phyloP scores from a whole-genome alignment of 116 monocot species.

The Posidonia oceanica region DNA sequence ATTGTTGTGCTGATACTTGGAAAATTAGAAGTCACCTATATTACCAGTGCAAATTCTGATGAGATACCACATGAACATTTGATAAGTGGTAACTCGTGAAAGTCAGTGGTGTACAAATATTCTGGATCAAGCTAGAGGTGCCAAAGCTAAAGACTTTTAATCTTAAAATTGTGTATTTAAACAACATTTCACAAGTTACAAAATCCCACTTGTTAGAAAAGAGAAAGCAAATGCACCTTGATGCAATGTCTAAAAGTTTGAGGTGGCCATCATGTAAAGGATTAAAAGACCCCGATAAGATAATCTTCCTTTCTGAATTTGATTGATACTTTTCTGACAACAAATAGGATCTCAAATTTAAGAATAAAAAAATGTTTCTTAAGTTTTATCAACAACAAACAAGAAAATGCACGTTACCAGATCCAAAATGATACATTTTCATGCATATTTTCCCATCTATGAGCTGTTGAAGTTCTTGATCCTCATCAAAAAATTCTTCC shows the following conservation, averaged over 20 bases:
- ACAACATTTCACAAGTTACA: too few relatives aligned
- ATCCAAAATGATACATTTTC: slow-evolving; percentile 70
- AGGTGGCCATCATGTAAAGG: slow-evolving; percentile 92
- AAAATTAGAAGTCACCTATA: too few relatives aligned
- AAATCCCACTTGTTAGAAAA: background rate
- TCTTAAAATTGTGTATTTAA: too few relatives aligned
- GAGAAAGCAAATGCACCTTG: slow-evolving; percentile 29
- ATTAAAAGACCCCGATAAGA: slow-evolving; percentile 93
- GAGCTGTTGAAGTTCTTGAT: slow-evolving; percentile 85
- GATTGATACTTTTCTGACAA: slow-evolving; percentile 29
- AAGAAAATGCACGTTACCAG: slow-evolving; percentile 25
- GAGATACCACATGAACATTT: too few relatives aligned
- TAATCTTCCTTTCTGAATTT: slow-evolving; percentile 63
- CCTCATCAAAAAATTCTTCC: slow-evolving; percentile 54
- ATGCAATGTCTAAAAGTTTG: slow-evolving; percentile 74
- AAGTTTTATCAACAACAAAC: background rate
- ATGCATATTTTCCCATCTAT: slow-evolving; percentile 78
- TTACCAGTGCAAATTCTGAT: too few relatives aligned
- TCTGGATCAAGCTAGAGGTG: too few relatives aligned
- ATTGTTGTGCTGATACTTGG: too few relatives aligned
- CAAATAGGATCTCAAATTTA: slow-evolving; percentile 1
- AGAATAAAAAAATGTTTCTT: background rate
- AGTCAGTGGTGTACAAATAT: too few relatives aligned
- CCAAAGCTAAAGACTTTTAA: too few relatives aligned
- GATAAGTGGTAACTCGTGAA: too few relatives aligned